These are phyloP conservation scores for Russula vinacea DNA, from an alignment of 768 basidiomycete species.

Conservation along the genomic window DNA sequence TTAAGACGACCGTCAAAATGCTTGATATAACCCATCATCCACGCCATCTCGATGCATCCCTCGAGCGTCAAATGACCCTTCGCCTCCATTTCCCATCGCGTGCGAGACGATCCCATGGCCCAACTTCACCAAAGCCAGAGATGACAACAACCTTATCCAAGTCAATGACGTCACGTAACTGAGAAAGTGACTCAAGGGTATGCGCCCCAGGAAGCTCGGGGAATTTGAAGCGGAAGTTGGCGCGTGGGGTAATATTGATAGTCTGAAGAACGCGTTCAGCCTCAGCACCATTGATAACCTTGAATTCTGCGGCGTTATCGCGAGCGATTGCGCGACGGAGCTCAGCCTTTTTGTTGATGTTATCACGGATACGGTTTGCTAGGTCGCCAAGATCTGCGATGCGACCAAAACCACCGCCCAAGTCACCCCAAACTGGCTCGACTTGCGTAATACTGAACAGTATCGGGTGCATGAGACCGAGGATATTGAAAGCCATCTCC, in stretches of 20 bases:
- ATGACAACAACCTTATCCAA: slow-evolving; percentile 94
- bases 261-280: slow-evolving; percentile 92
- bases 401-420: slow-evolving; percentile 98
- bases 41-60: slow-evolving; percentile 99
- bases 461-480: slow-evolving; percentile 98
- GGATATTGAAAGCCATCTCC: slow-evolving; percentile 99
- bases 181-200: slow-evolving; percentile 67
- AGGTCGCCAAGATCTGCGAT: slow-evolving; percentile 92
- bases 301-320: slow-evolving; percentile 96
- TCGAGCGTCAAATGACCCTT: slow-evolving; percentile 95
- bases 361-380: slow-evolving; percentile 78
- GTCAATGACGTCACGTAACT: slow-evolving; percentile 86
- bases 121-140: slow-evolving; percentile 95
- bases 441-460: slow-evolving; percentile 99
- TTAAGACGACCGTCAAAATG: slow-evolving; percentile 98
- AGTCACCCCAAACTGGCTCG: slow-evolving; percentile 98
- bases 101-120: slow-evolving; percentile 97
- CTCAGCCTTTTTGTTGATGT: slow-evolving; percentile 82
- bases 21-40: slow-evolving; percentile 99
- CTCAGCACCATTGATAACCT: slow-evolving; percentile 81
- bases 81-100: slow-evolving; percentile 99
- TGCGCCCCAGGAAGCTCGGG: slow-evolving; percentile 73
- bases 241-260: slow-evolving; percentile 89
- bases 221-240: slow-evolving; percentile 97
- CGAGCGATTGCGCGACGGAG: slow-evolving; percentile 90